Conservation (phyloP, 2,329 filamentous ascomycete genomes). For the Parasarocladium wereldwijsianum region DNA sequence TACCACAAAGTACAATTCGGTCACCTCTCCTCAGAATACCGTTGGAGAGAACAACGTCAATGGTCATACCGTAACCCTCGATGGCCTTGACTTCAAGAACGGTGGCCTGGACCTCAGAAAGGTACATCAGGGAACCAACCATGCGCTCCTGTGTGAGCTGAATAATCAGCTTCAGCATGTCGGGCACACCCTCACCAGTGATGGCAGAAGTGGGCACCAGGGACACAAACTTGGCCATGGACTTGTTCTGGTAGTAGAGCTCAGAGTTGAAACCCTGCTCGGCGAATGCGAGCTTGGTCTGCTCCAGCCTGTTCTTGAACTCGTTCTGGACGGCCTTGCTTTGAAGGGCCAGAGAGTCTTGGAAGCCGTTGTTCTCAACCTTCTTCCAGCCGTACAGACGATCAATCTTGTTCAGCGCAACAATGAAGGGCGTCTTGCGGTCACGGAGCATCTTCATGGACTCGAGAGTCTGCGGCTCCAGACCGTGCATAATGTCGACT, state of each 20-base stretch:
- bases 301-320: slow-evolving; percentile 77
- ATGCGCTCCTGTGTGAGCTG: slow-evolving; percentile 93
- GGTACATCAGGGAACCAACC: slow-evolving; percentile 94
- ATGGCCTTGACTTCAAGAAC: slow-evolving; percentile 98
- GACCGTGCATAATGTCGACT: slow-evolving; percentile 98
- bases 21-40: slow-evolving; percentile 91
- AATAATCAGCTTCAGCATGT: slow-evolving; percentile 93
- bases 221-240: slow-evolving; percentile 88
- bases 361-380: slow-evolving; percentile 96
- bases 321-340: slow-evolving; percentile 89
- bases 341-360: slow-evolving; percentile 78
- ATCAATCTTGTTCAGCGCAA: slow-evolving; percentile 99
- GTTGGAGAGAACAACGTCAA: slow-evolving; percentile 93
- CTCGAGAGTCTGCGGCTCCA: slow-evolving; percentile 92
- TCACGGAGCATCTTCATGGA: slow-evolving; percentile 91
- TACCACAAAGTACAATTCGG: slow-evolving; percentile 85
- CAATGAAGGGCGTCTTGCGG: slow-evolving; percentile 93
- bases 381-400: slow-evolving; percentile 98
- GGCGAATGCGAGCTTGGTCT: slow-evolving; percentile 85
- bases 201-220: slow-evolving; percentile 93
- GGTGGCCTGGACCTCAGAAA: slow-evolving; percentile 93
- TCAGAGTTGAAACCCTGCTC: slow-evolving; percentile 98
- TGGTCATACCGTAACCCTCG: slow-evolving; percentile 96
- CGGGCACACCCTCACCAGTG: slow-evolving; percentile 97
- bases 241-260: slow-evolving; percentile 95